Conservation (phyloP, 192 early-diverging fungal genomes). For the Gonapodya prolifera region DNA sequence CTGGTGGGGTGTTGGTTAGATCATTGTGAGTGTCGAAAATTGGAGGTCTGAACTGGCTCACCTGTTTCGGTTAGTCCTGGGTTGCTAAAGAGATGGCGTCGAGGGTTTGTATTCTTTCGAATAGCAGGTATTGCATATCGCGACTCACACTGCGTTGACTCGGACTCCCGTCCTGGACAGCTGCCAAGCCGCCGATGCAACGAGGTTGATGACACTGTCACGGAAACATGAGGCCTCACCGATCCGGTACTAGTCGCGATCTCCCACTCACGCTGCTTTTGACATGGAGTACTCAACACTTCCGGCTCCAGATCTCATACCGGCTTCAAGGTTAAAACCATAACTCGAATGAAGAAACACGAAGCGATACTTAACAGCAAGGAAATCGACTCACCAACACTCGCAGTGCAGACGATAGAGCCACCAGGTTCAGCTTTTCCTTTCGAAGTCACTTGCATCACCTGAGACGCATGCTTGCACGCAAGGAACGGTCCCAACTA, state of each 20-base stretch:
- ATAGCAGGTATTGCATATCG: background rate
- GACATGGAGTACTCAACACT: slow-evolving; percentile 34
- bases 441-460: slow-evolving; percentile 28
- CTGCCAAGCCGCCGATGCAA: slow-evolving; percentile 24
- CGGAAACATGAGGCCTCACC: background rate
- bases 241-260: background rate
- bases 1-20: background rate
- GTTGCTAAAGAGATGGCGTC: no score
- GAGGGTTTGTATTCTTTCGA: background rate
- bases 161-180: slow-evolving; percentile 26
- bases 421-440: slow-evolving; percentile 24
- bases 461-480: slow-evolving; percentile 25
- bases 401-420: slow-evolving; percentile 36
- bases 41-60: background rate
- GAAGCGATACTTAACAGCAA: background rate
- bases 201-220: slow-evolving; percentile 23
- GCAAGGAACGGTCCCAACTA: slow-evolving; percentile 22
- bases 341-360: slow-evolving; percentile 31
- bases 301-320: slow-evolving; percentile 17
- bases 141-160: slow-evolving; percentile 36
- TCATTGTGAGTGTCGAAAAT: background rate
- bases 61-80: slow-evolving; percentile 35
- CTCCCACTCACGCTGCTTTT: slow-evolving; percentile 25
- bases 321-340: slow-evolving; percentile 10
- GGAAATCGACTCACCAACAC: slow-evolving; percentile 9